Evolutionary conservation across 2,329 filamentous ascomycete species (phyloP), one percentile per base, ranked within the genome.

Genomic region (Neopestalotiopsis sp.): DNA sequence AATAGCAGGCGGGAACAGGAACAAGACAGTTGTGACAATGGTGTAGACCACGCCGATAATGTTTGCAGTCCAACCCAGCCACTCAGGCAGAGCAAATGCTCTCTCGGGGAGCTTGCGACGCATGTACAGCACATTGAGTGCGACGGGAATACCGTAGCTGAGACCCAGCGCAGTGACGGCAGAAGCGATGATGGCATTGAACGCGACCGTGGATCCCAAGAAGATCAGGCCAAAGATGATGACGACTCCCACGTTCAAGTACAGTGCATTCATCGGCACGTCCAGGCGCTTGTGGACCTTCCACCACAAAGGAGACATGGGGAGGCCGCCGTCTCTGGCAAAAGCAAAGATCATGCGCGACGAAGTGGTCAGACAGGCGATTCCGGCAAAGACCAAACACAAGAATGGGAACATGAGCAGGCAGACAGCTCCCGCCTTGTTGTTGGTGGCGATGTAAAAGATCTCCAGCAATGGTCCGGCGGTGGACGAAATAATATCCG

Each of bases 141-240:
- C 84, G 61, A 93, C 88, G 0, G 92, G 93, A 52, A 95, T 92
- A 4, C 88, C 92, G 73, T 95, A 95, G 2, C 90, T 91, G 4
- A 94, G 81, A 6, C 91, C 89, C 0, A 95, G 84, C 1, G 91
- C 88, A 7, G 94, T 91, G 0, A 94, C 92, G 0, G 90, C 91
- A 0, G 91, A 88, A 0, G 90, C 89, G 1, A 92, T 85, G 72
- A 94, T 92, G 14, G 91, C 91, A 57, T 91, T 92, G 79, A 94
- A 93, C 0, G 91, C 91, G 69, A 86, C 88, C 61, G 80, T 83
- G 1, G 90, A 92, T 0, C 90, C 91, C 2, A 94, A 84, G 77
- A 92, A 92, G 70, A 94, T 90, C 68, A 88, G 85, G 0, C 91
- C 91, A 68, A 94, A 92, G 12, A 93, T 82, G 68, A 92, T 84